Evolutionary conservation across 495 filamentous ascomycete species (phyloP).

Genomic region (Penicillium steckii): DNA sequence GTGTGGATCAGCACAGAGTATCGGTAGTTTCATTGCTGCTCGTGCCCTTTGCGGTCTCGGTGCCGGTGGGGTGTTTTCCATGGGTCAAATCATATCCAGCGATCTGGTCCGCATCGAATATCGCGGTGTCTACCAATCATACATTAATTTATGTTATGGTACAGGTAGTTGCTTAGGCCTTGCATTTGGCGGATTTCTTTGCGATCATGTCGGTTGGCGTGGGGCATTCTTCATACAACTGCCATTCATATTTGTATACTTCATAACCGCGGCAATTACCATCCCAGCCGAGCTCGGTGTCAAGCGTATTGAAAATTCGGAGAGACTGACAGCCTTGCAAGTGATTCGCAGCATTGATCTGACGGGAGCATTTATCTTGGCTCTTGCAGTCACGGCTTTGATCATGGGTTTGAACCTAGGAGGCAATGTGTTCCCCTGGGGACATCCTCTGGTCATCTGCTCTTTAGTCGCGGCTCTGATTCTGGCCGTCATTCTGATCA

Average conservation of each 20-base stretch:
- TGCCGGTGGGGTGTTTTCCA: slow-evolving; percentile 69
- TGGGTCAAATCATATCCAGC: slow-evolving; percentile 70
- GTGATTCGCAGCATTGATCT: slow-evolving; percentile 68
- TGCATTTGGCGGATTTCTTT: slow-evolving; percentile 70
- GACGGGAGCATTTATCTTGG: slow-evolving; percentile 62
- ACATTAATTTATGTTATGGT: slow-evolving; percentile 69
- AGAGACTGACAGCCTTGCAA: slow-evolving; percentile 48
- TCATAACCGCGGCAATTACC: slow-evolving; percentile 53
- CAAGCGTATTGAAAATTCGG: slow-evolving; percentile 40
- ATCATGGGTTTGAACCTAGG: slow-evolving; percentile 76
- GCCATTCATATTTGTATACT: slow-evolving; percentile 58
- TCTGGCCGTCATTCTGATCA: slow-evolving; percentile 57
- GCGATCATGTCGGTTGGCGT: slow-evolving; percentile 72
- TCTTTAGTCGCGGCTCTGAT: slow-evolving; percentile 59
- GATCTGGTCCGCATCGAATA: slow-evolving; percentile 76
- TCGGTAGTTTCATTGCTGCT: slow-evolving; percentile 70
- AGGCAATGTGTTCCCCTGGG: slow-evolving; percentile 74
- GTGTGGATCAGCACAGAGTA: slow-evolving; percentile 70
- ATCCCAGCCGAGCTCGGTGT: slow-evolving; percentile 62
- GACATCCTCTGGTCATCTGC: slow-evolving; percentile 64
- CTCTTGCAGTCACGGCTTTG: slow-evolving; percentile 60
- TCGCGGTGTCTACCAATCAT: slow-evolving; percentile 73
- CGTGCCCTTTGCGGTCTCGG: slow-evolving; percentile 72
- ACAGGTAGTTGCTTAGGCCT: slow-evolving; percentile 63
- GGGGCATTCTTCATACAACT: slow-evolving; percentile 71